These are phyloP conservation scores for Tolypocladium sp. DNA, from an alignment of 2,329 filamentous ascomycete genomes.

Conservation along the genomic window DNA sequence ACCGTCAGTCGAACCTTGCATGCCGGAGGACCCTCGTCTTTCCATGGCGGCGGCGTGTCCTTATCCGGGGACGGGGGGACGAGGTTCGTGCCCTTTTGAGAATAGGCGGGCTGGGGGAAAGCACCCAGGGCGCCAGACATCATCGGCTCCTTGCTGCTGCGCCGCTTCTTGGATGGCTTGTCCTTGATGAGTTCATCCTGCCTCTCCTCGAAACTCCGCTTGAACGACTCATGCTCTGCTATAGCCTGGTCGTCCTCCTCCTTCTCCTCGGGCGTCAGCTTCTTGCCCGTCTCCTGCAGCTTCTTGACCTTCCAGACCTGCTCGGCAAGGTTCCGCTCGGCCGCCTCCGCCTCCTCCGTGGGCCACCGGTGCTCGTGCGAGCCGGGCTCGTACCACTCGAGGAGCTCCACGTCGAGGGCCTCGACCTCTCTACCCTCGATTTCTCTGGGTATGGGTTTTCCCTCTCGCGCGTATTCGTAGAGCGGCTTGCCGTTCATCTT, in stretches of 20 bases:
- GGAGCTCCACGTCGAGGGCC: slow-evolving; percentile 65
- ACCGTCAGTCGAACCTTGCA: slow-evolving; percentile 83
- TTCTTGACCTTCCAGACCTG: slow-evolving; percentile 58
- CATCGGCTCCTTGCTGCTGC: slow-evolving; percentile 25
- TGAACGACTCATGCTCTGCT: slow-evolving; percentile 46
- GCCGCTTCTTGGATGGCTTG: slow-evolving; percentile 26
- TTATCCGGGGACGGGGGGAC: slow-evolving; percentile 38
- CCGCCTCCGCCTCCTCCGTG: slow-evolving; percentile 62
- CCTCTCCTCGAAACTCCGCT: slow-evolving; percentile 48
- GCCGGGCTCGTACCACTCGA: slow-evolving; percentile 80
- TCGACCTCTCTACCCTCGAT: slow-evolving; percentile 75
- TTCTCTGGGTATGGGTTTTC: slow-evolving; percentile 74
- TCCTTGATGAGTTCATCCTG: slow-evolving; percentile 49
- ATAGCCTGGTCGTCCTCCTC: slow-evolving; percentile 45
- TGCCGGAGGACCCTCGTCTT: slow-evolving; percentile 60
- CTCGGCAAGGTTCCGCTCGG: slow-evolving; percentile 69
- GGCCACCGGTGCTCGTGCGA: slow-evolving; percentile 75
- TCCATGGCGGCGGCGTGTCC: slow-evolving; percentile 45
- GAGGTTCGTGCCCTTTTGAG: slow-evolving; percentile 39
- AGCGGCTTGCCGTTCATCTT: slow-evolving; percentile 90
- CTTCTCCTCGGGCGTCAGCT: slow-evolving; percentile 44
- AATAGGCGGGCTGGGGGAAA: slow-evolving; percentile 33
- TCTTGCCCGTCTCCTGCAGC: slow-evolving; percentile 39
- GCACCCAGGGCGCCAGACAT: slow-evolving; percentile 51
- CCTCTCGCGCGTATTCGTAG: slow-evolving; percentile 92